phyloP scores from a whole-genome alignment of 768 basidiomycete genomes.

The Naematelia encephala region DNA sequence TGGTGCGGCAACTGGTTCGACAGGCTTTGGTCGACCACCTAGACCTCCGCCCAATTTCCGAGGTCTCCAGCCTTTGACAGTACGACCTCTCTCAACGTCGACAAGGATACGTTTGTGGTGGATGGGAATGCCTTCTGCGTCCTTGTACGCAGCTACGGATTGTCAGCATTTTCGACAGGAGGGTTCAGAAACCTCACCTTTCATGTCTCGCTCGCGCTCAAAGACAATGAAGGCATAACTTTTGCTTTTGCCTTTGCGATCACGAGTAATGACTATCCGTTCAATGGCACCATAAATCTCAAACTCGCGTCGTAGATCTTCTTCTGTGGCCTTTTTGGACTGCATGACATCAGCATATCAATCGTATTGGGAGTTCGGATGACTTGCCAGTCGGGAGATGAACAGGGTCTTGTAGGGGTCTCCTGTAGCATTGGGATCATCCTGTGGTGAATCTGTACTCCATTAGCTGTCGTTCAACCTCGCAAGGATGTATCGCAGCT shows the following conservation, averaged over 20 bases:
- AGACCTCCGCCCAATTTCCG: constrained; percentile 93
- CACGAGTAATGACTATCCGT: constrained; percentile 84
- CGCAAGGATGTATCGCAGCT: constrained; percentile 43
- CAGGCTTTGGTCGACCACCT: constrained; percentile 87
- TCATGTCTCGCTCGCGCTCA: constrained; percentile 98
- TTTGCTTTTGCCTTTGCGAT: constrained; percentile 78
- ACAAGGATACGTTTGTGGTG: constrained; percentile 95
- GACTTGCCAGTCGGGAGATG: constrained; percentile 78
- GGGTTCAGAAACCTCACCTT: constrained; percentile 60
- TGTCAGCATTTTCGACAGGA: not conserved
- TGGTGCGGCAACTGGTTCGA: constrained; percentile 56
- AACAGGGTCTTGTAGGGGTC: constrained; percentile 99
- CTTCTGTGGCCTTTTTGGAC: constrained; percentile 90
- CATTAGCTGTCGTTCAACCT: constrained; percentile 9
- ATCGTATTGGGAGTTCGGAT: not conserved
- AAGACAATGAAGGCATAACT: constrained; percentile 98
- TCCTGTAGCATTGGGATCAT: constrained; percentile 83
- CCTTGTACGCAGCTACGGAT: constrained; percentile 78
- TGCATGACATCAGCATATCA: constrained; percentile 44
- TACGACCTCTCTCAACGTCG: constrained; percentile 96
- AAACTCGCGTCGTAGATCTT: constrained; percentile 89
- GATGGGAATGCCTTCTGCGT: constrained; percentile 93
- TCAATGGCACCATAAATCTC: constrained; percentile 94
- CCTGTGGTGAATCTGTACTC: constrained; percentile 92
- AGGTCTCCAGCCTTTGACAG: constrained; percentile 98